phyloP scores from a whole-genome alignment of 805 yeast genomes.

The Cyberlindnera meyerae region DNA sequence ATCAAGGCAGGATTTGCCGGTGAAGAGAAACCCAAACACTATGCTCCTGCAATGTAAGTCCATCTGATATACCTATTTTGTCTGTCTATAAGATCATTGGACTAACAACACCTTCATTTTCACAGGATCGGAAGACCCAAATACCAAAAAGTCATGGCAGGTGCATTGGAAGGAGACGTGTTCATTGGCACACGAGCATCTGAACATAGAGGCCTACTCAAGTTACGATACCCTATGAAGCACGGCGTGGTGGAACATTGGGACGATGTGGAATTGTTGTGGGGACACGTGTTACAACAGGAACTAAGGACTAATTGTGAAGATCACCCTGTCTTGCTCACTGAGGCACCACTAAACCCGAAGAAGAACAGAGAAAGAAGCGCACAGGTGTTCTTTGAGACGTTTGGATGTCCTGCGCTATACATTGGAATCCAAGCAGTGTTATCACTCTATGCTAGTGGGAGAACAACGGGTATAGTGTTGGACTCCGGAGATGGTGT shows the following conservation, averaged over 20 bases:
- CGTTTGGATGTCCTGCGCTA: constrained; percentile 82
- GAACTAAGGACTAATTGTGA: constrained; percentile 56
- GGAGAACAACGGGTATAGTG: constrained; percentile 86
- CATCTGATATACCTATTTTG: too few species aligned
- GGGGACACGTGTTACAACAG: constrained; percentile 63
- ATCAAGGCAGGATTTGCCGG: constrained; percentile 93
- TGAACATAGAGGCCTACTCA: constrained; percentile 69
- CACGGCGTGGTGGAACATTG: constrained; percentile 80
- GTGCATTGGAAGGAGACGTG: constrained; percentile 56
- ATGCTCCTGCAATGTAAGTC: constrained; percentile 50
- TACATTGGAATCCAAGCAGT: constrained; percentile 93
- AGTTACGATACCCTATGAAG: constrained; percentile 63
- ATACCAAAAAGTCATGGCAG: constrained; percentile 79
- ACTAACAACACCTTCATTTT: too few species aligned
- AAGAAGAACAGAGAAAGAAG: constrained; percentile 78
- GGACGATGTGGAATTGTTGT: constrained; percentile 79
- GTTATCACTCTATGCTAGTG: constrained; percentile 78
- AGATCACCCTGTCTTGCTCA: constrained; percentile 82
- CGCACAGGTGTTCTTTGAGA: constrained; percentile 90
- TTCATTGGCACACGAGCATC: constrained; percentile 78
- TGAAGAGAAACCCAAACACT: constrained; percentile 70
- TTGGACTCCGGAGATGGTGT: constrained; percentile 94
- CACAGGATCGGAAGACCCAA: constrained; percentile 75
- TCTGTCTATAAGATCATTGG: too few species aligned
- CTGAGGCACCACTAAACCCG: constrained; percentile 89